Percentiles rank a stretch among this genome's conserved stretches.
Evolutionary conservation across 1,284 basidiomycete genomes (phyloP).

Genomic region (Austroboletus novae-zelandiae): DNA sequence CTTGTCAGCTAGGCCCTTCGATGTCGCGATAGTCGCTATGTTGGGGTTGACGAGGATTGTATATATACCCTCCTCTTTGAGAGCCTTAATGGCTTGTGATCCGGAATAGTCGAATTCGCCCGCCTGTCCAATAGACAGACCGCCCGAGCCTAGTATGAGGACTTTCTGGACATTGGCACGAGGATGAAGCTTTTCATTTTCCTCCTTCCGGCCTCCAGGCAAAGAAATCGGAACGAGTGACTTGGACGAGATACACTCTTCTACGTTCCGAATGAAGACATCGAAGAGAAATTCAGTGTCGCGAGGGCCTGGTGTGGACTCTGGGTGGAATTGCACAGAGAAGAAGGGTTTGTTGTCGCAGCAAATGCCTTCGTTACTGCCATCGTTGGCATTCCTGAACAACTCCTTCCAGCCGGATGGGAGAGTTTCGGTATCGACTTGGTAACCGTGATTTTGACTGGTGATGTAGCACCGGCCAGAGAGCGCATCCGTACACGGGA

Average conservation of each 20-base stretch:
- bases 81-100: conserved; percentile 97
- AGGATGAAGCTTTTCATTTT: conserved; percentile 78
- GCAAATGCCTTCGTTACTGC: conserved; percentile 97
- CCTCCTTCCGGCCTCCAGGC: conserved; percentile 84
- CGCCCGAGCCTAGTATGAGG: conserved; percentile 96
- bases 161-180: conserved; percentile 88
- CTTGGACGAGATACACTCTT: conserved; percentile 72
- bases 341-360: conserved; percentile 91
- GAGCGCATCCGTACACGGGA: conserved; percentile 93
- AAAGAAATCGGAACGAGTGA: conserved; percentile 75
- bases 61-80: conserved; percentile 98
- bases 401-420: conserved; percentile 90
- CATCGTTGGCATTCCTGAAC: conserved; percentile 97
- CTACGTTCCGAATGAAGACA: conserved; percentile 90
- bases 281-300: conserved; percentile 99
- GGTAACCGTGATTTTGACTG: conserved; percentile 98
- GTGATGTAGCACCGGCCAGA: conserved; percentile 99
- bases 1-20: conserved; percentile 96
- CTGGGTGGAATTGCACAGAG: conserved; percentile 99
- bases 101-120: conserved; percentile 99
- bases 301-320: conserved; percentile 96
- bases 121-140: conserved; percentile 96
- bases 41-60: conserved; percentile 99
- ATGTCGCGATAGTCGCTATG: conserved; percentile 99
- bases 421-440: conserved; percentile 84